These are phyloP conservation scores for Pseudonitzschia delicatissima DNA, from an alignment of 108 stramenopile species.

Conservation along the genomic window DNA sequence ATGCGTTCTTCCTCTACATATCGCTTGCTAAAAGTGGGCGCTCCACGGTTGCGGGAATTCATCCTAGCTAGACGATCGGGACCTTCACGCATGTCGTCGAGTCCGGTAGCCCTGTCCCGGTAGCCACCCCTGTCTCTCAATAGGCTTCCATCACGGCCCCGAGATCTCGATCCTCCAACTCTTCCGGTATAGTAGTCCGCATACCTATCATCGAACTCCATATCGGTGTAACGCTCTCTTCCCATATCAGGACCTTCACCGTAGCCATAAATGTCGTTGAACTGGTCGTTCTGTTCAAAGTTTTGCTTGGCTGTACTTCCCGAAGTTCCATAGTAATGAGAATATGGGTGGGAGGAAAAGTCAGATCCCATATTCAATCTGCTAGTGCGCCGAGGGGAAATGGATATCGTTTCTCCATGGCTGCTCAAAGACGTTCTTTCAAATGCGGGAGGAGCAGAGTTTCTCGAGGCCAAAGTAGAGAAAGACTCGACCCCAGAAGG, in stretches of 20 bases:
- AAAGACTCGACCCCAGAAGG: slow-evolving; percentile 10
- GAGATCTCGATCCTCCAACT: background rate
- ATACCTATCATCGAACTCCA: background rate
- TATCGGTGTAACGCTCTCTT: background rate
- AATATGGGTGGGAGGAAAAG: slow-evolving; percentile 15
- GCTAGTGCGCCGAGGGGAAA: background rate
- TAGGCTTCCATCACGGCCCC: background rate
- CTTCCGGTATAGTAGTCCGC: background rate
- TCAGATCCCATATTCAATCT: background rate
- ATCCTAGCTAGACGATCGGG: background rate
- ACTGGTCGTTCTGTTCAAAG: slow-evolving; percentile 11
- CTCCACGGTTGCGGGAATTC: background rate
- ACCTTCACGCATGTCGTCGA: slow-evolving; percentile 2
- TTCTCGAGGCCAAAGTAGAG: background rate
- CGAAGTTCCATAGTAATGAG: slow-evolving; percentile 1
- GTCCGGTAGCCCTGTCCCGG: background rate
- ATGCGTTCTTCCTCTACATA: slow-evolving; percentile 5
- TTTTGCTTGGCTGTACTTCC: slow-evolving; percentile 15
- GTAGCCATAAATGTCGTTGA: slow-evolving; percentile 13
- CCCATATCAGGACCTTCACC: background rate
- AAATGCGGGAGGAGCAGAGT: background rate
- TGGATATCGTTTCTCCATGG: slow-evolving; percentile 2
- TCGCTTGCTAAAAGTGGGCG: slow-evolving; percentile 7
- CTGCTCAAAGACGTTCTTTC: background rate
- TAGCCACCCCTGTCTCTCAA: background rate